These are phyloP conservation scores for Salvia miltiorrhiza DNA, from an alignment of 257 asterid genomes.

Conservation along the genomic window DNA sequence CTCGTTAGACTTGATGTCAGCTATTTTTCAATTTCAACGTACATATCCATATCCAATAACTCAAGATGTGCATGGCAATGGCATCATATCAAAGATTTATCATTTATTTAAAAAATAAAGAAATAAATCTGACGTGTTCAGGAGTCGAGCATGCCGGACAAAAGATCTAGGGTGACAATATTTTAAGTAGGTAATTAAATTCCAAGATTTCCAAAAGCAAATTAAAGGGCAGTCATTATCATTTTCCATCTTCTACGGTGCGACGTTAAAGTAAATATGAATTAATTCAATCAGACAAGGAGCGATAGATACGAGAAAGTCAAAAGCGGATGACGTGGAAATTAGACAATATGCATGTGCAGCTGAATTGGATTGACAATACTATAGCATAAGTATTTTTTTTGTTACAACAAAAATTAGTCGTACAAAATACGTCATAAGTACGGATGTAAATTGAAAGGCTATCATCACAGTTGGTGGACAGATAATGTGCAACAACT, in stretches of 20 bases:
- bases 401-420: background rate
- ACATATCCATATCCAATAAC: too few relatives aligned
- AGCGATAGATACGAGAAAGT: background rate
- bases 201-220: background rate
- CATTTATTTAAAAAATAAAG: background rate
- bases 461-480: background rate
- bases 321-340: background rate
- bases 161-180: background rate
- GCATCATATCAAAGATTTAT: too few relatives aligned
- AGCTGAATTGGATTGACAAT: conserved; percentile 3
- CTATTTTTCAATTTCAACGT: too few relatives aligned
- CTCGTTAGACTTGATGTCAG: too few relatives aligned
- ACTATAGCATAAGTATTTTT: background rate
- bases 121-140: background rate
- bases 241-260: too few relatives aligned
- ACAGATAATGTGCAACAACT: background rate
- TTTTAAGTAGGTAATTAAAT: background rate
- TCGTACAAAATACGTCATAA: background rate
- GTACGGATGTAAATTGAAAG: conserved; percentile 20
- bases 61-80: too few relatives aligned
- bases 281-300: background rate
- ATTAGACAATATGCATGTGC: conserved; percentile 18
- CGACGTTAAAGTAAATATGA: too few relatives aligned
- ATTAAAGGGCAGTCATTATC: too few relatives aligned
- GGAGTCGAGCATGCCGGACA: background rate